These are phyloP conservation scores for Aspergillus baeticus DNA, from an alignment of 495 filamentous ascomycete species.

Conservation along the genomic window DNA sequence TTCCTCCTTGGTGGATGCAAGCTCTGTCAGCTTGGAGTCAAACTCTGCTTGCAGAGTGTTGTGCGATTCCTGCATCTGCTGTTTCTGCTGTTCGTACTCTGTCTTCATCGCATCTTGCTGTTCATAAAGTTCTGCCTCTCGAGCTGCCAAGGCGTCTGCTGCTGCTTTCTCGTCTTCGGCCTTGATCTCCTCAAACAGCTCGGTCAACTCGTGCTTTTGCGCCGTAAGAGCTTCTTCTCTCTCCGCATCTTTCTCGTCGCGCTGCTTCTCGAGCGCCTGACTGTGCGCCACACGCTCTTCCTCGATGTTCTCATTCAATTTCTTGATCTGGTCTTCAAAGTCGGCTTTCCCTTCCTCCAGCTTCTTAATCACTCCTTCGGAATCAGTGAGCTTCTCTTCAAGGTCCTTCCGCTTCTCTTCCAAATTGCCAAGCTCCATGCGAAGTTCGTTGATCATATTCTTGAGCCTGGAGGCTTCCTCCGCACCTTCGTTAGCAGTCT, in stretches of 20 bases:
- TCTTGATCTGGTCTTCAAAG: constrained; percentile 51
- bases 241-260: constrained; percentile 32
- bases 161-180: constrained; percentile 47
- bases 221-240: constrained; percentile 36
- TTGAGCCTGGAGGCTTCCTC: constrained; percentile 47
- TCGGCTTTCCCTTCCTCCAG: constrained; percentile 34
- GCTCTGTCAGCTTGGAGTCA: constrained; percentile 32
- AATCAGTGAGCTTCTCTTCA: constrained; percentile 37
- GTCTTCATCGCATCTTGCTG: constrained; percentile 37
- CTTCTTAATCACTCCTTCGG: constrained; percentile 43
- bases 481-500: constrained; percentile 48
- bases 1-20: constrained; percentile 35
- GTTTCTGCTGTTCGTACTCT: constrained; percentile 46
- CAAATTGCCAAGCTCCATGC: constrained; percentile 56
- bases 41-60: constrained; percentile 36
- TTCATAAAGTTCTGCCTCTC: constrained; percentile 38
- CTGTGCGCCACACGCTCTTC: constrained; percentile 38
- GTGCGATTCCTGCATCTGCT: constrained; percentile 40
- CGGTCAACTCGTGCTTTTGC: constrained; percentile 46
- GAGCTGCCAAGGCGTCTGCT: constrained; percentile 35
- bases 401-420: constrained; percentile 55
- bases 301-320: constrained; percentile 47
- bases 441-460: constrained; percentile 49
- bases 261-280: constrained; percentile 31
- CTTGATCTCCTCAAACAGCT: constrained; percentile 49